Evolutionary conservation across 169 alveolate genomes (phyloP), one percentile per base, ranked within the genome.

Genomic region (Miamiensis avidus): DNA sequence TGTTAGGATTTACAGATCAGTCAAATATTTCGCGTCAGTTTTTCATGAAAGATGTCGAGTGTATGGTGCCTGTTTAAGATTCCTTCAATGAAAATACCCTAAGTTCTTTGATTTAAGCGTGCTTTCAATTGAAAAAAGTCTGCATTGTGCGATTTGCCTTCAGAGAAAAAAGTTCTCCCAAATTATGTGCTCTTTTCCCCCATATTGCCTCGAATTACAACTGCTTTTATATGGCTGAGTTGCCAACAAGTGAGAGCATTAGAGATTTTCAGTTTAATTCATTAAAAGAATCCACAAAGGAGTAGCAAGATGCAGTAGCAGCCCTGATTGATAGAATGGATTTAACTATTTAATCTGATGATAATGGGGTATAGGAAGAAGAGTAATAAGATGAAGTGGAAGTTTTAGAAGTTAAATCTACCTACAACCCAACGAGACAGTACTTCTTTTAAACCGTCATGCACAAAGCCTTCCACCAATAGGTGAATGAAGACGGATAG

Each of bases 31-130:
- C 97, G 27, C 64, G 97, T 31, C 95, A 96, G 74, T 92, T 83
- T 76, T 94, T 84, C 76, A 89, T 93, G 88, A 81, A 93, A 0
- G 95, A 96, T 0, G 96, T 94, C 6, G 97, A 94, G 86, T 85
- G 94, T 65, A 94, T 96, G 0, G 83, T 93, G 20, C 95, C 97
- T n/a, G 91, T 84, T 0, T 78, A 74, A 34, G 31, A 82, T 26
- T 4, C 69, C 69, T 4, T 11, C 4, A 11, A 49, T 49, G 4
- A 49, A 49, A 49, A 49, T 11, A 11, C 26, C 20, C 20, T 49
- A 49, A 20, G 26, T 49, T 49, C 69, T 11, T 20, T 49, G 20
- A 49, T 49, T 11, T 11, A 49, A 20, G 69, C 69, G 4, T 49
- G 69, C 69, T 49, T 49, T 49, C 20, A 49, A 49, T 20, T 49